Base-by-base conservation (phyloP, 2,329 filamentous ascomycete genomes). In the Exophiala phaeomuriformis region DNA sequence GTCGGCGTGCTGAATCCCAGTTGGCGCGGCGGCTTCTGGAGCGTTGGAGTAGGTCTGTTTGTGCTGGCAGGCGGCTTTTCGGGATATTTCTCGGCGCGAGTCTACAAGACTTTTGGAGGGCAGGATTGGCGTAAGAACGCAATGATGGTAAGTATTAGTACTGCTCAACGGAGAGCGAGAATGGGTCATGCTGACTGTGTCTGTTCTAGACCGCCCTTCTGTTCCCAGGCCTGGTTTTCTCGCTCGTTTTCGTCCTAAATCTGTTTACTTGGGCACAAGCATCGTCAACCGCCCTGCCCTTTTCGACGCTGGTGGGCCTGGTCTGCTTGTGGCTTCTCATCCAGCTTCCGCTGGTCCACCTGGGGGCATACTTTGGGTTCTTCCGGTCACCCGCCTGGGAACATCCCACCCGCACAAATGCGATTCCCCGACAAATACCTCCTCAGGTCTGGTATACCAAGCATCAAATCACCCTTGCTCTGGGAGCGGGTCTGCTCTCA, bases 231-330 rank as follows among this genome's bases (percentile, higher is more conserved):
- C 76, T 93, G 4, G 72, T 87, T 0, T 94, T 94, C 65, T 75
- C 77, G 5, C 76, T 86, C 31, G 73, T 90, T 35, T 89, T 94
- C 70, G 77, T 91, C 47, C 77, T 94, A 55, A 94, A 95, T 67
- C 76, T 94, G 6, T 94, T 94, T 66, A 87, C 93, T 54, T 95
- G 89, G 89, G 84, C 88, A 0, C 88, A 94, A 69, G 87, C 88
- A 0, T 93, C 87, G 7, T 90, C 86, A 68, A 94, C 88, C 1
- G 89, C 89, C 1, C 84, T 95, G 33, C 89, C 89, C 0, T 90
- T 95, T 62, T 80, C 84, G 33, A 93, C 88, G 0, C 75, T 95
- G 2, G 66, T 93, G 32, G 85, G 76, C 5, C 80, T 95, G 2
- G 69, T 88, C 19, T 73, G 83, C 2, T 78, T 95, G 5, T 95